Base-by-base conservation (phyloP, 768 basidiomycete genomes). In the Cubamyces sp. region DNA sequence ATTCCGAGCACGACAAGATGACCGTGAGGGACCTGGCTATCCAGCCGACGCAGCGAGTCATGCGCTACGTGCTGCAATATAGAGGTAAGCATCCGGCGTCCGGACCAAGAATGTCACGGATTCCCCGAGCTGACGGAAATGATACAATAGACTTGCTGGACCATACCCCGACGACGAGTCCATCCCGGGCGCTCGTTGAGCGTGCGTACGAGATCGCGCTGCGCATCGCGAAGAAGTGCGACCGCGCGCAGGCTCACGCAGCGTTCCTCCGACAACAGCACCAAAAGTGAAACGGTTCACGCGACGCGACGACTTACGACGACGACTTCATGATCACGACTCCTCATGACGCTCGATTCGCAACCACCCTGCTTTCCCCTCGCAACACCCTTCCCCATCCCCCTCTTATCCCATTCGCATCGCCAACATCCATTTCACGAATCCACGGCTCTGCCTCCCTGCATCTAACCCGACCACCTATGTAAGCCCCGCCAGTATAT, bases 1-100 rank as follows among this genome's bases (percentile, higher is more conserved):
- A 61, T 40, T 47, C 51, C 48, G 64, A 67, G 53, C 50, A 75
- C 62, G 53, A 64, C 56, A 66, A 66, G 28, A 68, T 68, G 3
- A 72, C 72, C 30, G 77, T 86, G 23, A 76, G 85, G 54, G 87
- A 88, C 59, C 69, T 89, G 28, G 85, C 86, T 2, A 87, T 89
- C 55, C 75, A 84, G 65, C 87, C 87, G 18, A 80, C 82, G 15
- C 86, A 89, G 68, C 77, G 87, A 19, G 79, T 87, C n/a, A 82
- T 82, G 73, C 77, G 87, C 62, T 87, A 88, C 70, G 84, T 83
- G 2, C 68, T 88, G 41, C 74, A 87, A 45, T 87, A 83, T 63
- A 81, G 76, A 78, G 87, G 87, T 85, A 11, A 34, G 34, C 34
- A 34, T 34, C 4, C 34, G 4, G 34, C 34, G 9, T 30, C 11